Base-by-base conservation (phyloP, 495 filamentous ascomycete species). In the Pseudevernia furfuracea region DNA sequence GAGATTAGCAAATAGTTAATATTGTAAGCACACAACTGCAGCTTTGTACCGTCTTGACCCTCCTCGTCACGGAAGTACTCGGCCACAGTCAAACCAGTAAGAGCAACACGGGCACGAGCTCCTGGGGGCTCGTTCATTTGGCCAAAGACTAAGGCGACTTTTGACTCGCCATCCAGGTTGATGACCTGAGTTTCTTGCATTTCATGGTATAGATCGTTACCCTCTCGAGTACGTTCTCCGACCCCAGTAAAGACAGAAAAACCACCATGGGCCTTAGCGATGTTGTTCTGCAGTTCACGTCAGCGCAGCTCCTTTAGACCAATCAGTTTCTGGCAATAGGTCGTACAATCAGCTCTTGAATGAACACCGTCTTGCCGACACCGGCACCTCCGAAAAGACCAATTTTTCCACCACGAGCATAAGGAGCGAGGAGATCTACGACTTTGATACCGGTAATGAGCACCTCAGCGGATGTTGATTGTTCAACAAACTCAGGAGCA, bases 121-220 rank as follows among this genome's bases (percentile, higher is more conserved):
- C 94, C 94, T 66, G 94, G 94, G 77, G 94, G 94, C 82, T 98
- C 94, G 87, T 98, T 97, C 94, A 98, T 98, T 84, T 98, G 94
- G 85, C 94, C 94, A 84, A 98, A 98, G 69, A 97, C 94, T 69
- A 98, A 85, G 68, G 94, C 90, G 82, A 97, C 94, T 89, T 98
- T 98, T 78, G 94, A 98, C 73, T 96, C 92, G 81, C 94, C 94
- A 68, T 98, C 94, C 67, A 98, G 90, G 79, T 98, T 84, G 81
- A 98, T 98, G 86, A 98, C 94, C 82, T 87, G 87, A 74, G 94
- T 98, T 84, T 98, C 92, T 85, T 98, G 94, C 94, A 98, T 98
- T 89, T 98, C 94, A 84, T 98, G 95, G 89, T 98, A 98, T 85
- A 98, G 82, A 88, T 98, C 94, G 87, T 98, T 98, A 87, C 94